Evolutionary conservation across 805 yeast genomes (phyloP), one percentile per base, ranked within the genome.

Genomic region (Ogataea philodendri): DNA sequence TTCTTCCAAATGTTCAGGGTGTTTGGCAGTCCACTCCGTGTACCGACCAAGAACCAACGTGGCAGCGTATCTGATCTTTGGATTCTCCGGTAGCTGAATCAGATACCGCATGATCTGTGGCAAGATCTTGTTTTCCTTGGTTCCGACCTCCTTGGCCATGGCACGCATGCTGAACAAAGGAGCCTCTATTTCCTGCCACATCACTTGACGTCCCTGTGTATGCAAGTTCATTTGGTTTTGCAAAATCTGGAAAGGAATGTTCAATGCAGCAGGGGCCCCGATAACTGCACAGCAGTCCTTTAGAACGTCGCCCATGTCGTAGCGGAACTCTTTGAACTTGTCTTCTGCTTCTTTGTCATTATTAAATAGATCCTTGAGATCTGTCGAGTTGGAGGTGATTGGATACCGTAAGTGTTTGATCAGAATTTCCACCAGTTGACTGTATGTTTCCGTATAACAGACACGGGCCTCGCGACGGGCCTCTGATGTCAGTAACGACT

Each of bases 251-350:
- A 78, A 82, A 13, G 96, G 95, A 35, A 84, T 79, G 15, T 64
- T 59, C 22, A 93, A 66, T 0, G 96, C 87, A 25, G 62, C 66
- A 7, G 74, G 63, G 3, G 94, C 70, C 1, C 97, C 97, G 26
- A 86, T 78, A 3, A 93, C 90, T 2, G 85, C 84, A 49, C 97
- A 85, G 65, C 97, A 88, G 56, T 88, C 95, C 55, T 94, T 94
- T 43, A 93, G 65, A n/a, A 90, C 96, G 58, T 93, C 97, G 23
- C 97, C 97, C 84, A 93, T 85, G 38, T 87, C 96, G 61, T 93
- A 93, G 53, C 99, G 73, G 62, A 90, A 93, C 41, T 87, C 94
- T 52, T 85, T 80, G 59, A 93, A 93, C 59, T 87, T 85, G 55
- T 94, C 98, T 55, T 88, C 95, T 37, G 76, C 83, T 55, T 87